Base-by-base conservation (phyloP, 352 stramenopile species). In the Thalassiosira livingstoniorum region DNA sequence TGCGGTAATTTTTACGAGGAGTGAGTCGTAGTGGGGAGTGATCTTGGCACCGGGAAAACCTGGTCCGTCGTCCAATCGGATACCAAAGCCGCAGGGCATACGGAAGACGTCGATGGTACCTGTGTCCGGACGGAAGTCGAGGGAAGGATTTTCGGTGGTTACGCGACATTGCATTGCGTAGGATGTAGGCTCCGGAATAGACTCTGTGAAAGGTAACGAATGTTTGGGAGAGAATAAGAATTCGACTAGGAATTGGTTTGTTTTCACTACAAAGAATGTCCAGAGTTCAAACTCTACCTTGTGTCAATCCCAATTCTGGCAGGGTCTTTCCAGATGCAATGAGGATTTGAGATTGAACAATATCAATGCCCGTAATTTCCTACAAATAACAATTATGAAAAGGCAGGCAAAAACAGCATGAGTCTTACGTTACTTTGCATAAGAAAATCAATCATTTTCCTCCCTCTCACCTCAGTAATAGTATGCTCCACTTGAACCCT, bases 121-220 rank as follows among this genome's bases (percentile, higher is more conserved):
- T 35, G 96, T 98, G 91, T 99, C 97, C 1, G 97, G 97, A 70
- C 96, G 94, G 90, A 99, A 99, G 73, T 98, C 95, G 65, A 95
- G 95, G 65, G 92, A 93, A 11, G 97, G 91, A 75, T 95, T 96
- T 85, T 99, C 97, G 2, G 97, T 98, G 5, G 96, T 99, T 39
- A 99, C 96, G 86, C 97, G 95, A 88, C 95, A 98, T 86, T 99
- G 96, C 92, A 99, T 99, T 54, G 97, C 97, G 88, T 98, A 96
- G 34, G 97, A 97, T 62, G 83, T 94, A 80, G 95, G 54, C 89
- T 94, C 67, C 90, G 86, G n/a, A 75, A 99, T 98, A 70, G n/a
- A n/a, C n/a, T n/a, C n/a, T n/a, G n/a, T n/a, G n/a, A n/a, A n/a
- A n/a, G n/a, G n/a, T n/a, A n/a, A n/a, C n/a, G n/a, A n/a, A n/a